Conservation (phyloP, 2,329 filamentous ascomycete species). For the Fusarium pseudonygamai region DNA sequence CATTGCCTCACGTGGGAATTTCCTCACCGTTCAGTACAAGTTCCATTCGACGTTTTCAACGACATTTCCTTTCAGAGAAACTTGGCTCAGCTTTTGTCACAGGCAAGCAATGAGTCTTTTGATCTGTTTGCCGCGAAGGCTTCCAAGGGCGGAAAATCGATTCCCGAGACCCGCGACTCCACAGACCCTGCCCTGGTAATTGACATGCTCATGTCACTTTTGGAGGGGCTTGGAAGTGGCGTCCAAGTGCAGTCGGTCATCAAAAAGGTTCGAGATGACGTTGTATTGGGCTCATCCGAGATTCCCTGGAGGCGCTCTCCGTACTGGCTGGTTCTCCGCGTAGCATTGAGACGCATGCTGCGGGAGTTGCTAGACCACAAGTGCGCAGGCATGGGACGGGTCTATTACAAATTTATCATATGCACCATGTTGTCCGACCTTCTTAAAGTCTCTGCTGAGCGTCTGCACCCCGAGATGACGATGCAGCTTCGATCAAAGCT, state of each 20-base stretch:
- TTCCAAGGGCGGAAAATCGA: constrained; percentile 59
- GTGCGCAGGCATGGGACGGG: constrained; percentile 41
- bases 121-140: constrained; percentile 62
- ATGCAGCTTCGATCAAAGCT: constrained; percentile 57
- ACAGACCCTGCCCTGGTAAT: constrained; percentile 66
- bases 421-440: constrained; percentile 57
- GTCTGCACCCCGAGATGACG: constrained; percentile 28
- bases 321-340: constrained; percentile 70
- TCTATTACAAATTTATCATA: constrained; percentile 68
- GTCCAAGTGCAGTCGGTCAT: constrained; percentile 51
- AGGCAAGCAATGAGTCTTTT: constrained; percentile 63
- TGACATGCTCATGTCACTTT: constrained; percentile 66
- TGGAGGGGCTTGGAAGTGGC: constrained; percentile 62
- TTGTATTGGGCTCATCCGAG: constrained; percentile 57
- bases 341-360: constrained; percentile 64
- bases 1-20: constrained; percentile 68
- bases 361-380: constrained; percentile 49
- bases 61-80: constrained; percentile 54
- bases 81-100: constrained; percentile 63
- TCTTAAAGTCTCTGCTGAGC: constrained; percentile 49
- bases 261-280: constrained; percentile 72
- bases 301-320: constrained; percentile 71
- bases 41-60: constrained; percentile 50
- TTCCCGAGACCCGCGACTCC: constrained; percentile 67
- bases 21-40: constrained; percentile 60